Percentiles rank a stretch among this genome's conserved stretches.
Conservation (phyloP, 441 rosid genomes). For the Eutrema salsugineum region DNA sequence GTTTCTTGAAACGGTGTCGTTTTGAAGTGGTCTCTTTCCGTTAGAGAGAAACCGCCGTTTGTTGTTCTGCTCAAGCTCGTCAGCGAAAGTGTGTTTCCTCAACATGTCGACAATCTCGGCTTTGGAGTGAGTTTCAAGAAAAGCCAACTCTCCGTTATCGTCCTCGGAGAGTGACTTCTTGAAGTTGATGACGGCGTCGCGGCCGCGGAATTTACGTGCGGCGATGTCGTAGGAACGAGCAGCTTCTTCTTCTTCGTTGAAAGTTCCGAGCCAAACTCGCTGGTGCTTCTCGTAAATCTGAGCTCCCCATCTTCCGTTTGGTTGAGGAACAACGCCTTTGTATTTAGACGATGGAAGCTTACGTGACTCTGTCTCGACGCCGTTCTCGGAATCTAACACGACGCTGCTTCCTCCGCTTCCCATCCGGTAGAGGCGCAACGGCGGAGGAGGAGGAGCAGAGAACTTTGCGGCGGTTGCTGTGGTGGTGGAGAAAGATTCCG, state of each 20-base stretch:
- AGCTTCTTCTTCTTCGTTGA: constrained; percentile 86
- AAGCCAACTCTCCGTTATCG: constrained; percentile 37
- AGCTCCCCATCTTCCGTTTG: constrained; percentile 98
- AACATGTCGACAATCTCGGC: constrained; percentile 93
- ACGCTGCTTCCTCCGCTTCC: constrained; percentile 63
- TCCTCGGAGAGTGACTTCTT: constrained; percentile 18
- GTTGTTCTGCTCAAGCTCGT: constrained; percentile 75
- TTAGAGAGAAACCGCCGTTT: constrained; percentile 30
- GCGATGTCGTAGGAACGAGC: constrained; percentile 85
- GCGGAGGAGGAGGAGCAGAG: constrained; percentile 15
- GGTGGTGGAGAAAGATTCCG: constrained; percentile 30
- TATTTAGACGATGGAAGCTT: constrained; percentile 89
- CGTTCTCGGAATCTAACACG: constrained; percentile 50
- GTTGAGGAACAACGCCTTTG: constrained; percentile 97
- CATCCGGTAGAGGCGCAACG: constrained; percentile 35
- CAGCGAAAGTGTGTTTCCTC: constrained; percentile 85
- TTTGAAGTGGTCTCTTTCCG: background rate
- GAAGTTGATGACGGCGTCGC: constrained; percentile 82
- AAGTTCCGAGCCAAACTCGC: constrained; percentile 94
- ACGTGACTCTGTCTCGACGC: constrained; percentile 80
- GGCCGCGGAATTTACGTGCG: constrained; percentile 82
- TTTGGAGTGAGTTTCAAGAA: constrained; percentile 74
- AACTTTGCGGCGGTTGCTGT: constrained; percentile 6
- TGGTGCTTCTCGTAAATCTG: constrained; percentile 98
- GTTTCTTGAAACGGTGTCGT: constrained; percentile 16